Percentiles rank a stretch among this genome's conserved stretches.
Conservation (phyloP, 2,329 filamentous ascomycete species). For the Colletotrichum spaethianum region DNA sequence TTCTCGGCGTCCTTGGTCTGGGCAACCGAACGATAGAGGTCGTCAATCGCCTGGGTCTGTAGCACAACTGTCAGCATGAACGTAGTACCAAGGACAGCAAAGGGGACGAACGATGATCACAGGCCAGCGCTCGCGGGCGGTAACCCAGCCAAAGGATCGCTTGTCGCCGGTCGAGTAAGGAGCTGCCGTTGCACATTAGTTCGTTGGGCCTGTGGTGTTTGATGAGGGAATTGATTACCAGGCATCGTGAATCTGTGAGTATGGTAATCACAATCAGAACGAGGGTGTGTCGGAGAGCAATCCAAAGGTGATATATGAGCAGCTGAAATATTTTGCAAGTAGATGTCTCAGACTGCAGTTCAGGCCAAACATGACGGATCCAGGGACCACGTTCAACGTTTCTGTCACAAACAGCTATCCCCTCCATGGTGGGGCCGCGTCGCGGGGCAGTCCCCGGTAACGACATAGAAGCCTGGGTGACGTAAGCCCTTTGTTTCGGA, state of each 20-base stretch:
- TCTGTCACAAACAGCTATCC: conserved; percentile 26
- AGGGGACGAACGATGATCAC: conserved; percentile 81
- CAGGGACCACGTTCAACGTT: not conserved
- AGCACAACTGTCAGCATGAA: conserved; percentile 42
- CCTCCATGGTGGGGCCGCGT: conserved; percentile 27
- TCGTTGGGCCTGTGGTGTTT: not conserved
- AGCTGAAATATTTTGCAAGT: conserved; percentile 8
- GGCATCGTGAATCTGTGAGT: conserved; percentile 27
- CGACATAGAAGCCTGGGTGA: conserved; percentile 20
- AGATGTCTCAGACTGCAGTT: conserved; percentile 18
- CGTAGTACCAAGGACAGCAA: not conserved
- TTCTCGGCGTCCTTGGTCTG: conserved; percentile 74
- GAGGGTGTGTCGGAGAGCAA: not conserved
- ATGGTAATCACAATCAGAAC: too few relatives aligned
- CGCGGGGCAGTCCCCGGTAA: conserved; percentile 34
- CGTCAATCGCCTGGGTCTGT: conserved; percentile 93
- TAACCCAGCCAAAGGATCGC: conserved; percentile 88
- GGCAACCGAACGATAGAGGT: conserved; percentile 84
- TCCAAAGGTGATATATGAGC: not conserved
- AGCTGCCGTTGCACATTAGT: conserved; percentile 62
- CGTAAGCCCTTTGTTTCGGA: conserved; percentile 22
- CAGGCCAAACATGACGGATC: not conserved
- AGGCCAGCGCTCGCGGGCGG: conserved; percentile 91
- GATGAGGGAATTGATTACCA: conserved; percentile 2
- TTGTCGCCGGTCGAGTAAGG: conserved; percentile 85